Evolutionary conservation across 2,329 filamentous ascomycete genomes (phyloP), one percentile per base, ranked within the genome.

Genomic region (Fusarium longipes): DNA sequence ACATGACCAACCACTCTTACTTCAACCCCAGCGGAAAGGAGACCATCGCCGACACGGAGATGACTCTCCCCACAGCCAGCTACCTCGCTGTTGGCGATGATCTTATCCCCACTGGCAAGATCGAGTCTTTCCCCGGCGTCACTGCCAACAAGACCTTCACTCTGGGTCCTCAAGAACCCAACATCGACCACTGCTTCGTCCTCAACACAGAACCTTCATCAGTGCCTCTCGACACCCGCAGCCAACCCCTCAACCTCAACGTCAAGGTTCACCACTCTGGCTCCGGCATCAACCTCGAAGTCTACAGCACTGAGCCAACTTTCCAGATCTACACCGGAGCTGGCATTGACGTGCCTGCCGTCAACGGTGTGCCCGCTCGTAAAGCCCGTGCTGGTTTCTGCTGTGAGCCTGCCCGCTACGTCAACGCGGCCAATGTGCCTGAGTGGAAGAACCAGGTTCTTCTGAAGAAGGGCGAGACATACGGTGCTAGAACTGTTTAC

Each of bases 241-340:
- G 71, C 42, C 70, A 80, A 57, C 86, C 91, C 1, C 82, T 97
- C 36, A 84, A 83, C 57, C 88, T 86, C 60, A 87, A 95, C 43
- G 87, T 92, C 43, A 82, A 86, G 24, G 91, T 96, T 59, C 86
- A 86, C 77, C 93, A 97, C 77, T 87, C 93, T 8, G 83, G 82
- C 48, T 91, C 89, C 27, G 87, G 88, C 65, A 84, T 97, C 69
- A 91, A 96, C 76, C 87, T 98, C 48, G 92, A 97, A 78, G 91
- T 97, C 8, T 83, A 89, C 74, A 96, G 92, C 82, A 98, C 95
- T 0, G 95, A 98, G 82, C 96, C 96, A 0, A 92, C 93, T 0
- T 98, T 97, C 84, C 95, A 98, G 79, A 97, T 97, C 81, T 98
- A 98, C 81, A 96, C 93, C 0, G 96, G 95, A 68, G 90, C 92